phyloP scores from a whole-genome alignment of 306 rosid genomes.

The Astragalus membranaceus region DNA sequence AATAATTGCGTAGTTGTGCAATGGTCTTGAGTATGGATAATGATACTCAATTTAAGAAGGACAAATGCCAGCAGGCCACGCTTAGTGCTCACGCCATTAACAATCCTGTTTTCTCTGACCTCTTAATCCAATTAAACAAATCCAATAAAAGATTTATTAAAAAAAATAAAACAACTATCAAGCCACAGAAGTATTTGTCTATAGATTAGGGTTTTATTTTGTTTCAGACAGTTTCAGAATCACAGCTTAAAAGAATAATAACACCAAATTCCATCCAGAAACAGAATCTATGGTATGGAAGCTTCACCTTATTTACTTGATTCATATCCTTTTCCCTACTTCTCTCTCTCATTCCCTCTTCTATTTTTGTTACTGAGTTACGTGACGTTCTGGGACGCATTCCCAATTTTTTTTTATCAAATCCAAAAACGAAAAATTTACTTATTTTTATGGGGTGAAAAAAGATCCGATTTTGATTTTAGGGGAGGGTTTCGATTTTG shows the following conservation, averaged over 20 bases:
- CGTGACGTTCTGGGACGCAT: slow-evolving; percentile 5
- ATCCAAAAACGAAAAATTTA: background rate
- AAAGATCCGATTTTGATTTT: background rate
- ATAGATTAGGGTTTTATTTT: slow-evolving; percentile 44
- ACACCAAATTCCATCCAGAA: slow-evolving; percentile 23
- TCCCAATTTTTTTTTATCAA: background rate
- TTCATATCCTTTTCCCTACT: background rate
- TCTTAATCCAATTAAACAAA: slow-evolving; percentile 5
- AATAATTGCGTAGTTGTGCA: too few relatives aligned
- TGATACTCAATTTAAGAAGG: background rate
- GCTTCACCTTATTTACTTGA: slow-evolving; percentile 17
- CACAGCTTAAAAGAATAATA: slow-evolving; percentile 30
- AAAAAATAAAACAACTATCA: slow-evolving; percentile 9
- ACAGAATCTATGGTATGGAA: slow-evolving; percentile 38
- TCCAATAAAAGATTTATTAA: background rate
- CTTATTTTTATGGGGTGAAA: background rate
- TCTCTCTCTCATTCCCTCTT: background rate
- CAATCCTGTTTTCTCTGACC: slow-evolving; percentile 23
- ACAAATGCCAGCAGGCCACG: slow-evolving; percentile 21
- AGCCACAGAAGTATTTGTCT: slow-evolving; percentile 19
- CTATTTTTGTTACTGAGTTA: background rate
- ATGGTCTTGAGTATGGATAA: too few relatives aligned
- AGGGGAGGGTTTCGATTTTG: slow-evolving; percentile 8
- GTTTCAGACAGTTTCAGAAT: slow-evolving; percentile 11
- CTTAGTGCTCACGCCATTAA: slow-evolving; percentile 16